Percentiles rank a stretch among this genome's conserved stretches.
Evolutionary conservation across 1,284 basidiomycete species (phyloP).

Genomic region (Volvariella volvacea): DNA sequence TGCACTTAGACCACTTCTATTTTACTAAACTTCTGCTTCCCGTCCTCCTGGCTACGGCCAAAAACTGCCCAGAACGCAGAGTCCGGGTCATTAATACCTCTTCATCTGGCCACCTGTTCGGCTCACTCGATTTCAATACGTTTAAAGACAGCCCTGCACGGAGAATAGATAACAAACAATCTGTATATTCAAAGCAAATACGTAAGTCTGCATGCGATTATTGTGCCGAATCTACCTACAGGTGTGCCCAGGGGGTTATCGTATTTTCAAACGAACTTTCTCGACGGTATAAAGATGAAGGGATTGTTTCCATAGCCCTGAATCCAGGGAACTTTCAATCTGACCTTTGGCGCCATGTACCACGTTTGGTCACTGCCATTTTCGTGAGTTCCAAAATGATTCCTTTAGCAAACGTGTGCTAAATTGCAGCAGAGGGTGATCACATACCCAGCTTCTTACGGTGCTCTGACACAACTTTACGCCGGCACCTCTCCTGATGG

Average conservation of each 20-base stretch:
- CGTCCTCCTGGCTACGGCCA: conserved; percentile 30
- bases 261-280: conserved; percentile 43
- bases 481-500: conserved; percentile 39
- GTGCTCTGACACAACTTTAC: conserved; percentile 39
- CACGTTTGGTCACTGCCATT: conserved; percentile 9
- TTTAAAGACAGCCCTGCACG: conserved; percentile 25
- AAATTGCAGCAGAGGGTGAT: conserved; percentile 12
- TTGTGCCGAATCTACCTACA: no score
- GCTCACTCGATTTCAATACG: conserved; percentile 24
- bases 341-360: conserved; percentile 31
- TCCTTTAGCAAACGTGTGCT: not conserved
- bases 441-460: conserved; percentile 20
- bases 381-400: conserved; percentile 10
- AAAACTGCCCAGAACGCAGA: conserved; percentile 26
- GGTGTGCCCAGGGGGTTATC: conserved; percentile 33
- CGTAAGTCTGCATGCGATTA: conserved; percentile 25
- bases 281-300: conserved; percentile 39
- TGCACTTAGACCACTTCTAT: conserved; percentile 29
- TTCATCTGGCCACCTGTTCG: conserved; percentile 26
- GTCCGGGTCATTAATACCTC: conserved; percentile 42
- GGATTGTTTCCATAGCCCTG: conserved; percentile 41
- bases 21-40: conserved; percentile 47
- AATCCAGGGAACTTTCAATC: conserved; percentile 43
- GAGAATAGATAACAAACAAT: conserved; percentile 17
- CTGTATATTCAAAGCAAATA: conserved; percentile 49